Percentiles rank a stretch among this genome's conserved stretches.
Conservation (phyloP, 352 stramenopile species). For the Saprolegnia diclina region DNA sequence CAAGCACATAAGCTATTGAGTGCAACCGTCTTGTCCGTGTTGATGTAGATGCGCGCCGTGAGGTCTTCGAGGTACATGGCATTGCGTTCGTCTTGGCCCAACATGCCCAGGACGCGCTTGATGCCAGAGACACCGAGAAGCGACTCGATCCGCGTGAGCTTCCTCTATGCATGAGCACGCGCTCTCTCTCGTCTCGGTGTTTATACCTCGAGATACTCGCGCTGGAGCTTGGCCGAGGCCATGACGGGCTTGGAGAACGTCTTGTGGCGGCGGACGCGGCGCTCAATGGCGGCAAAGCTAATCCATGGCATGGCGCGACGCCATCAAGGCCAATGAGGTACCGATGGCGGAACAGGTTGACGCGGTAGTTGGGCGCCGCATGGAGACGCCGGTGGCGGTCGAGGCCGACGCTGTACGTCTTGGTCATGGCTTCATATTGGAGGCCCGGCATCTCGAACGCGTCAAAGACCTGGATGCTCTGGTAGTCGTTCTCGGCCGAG, state of each 20-base stretch:
- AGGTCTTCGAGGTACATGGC: constrained; percentile 76
- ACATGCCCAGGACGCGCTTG: constrained; percentile 76
- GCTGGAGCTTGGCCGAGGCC: background rate
- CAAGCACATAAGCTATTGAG: background rate
- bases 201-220: constrained; percentile 5
- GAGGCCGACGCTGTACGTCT: constrained; percentile 66
- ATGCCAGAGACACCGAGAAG: constrained; percentile 71
- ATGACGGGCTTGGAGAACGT: constrained; percentile 60
- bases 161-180: background rate
- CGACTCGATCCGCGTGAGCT: constrained; percentile 84
- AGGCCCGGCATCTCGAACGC: constrained; percentile 70
- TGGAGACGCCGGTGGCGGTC: constrained; percentile 54
- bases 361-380: constrained; percentile 44
- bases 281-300: constrained; percentile 61
- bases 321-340: constrained; percentile 15
- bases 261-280: constrained; percentile 75
- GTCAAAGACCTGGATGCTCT: constrained; percentile 74
- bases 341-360: constrained; percentile 63
- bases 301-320: background rate
- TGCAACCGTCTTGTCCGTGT: constrained; percentile 56
- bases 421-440: constrained; percentile 57
- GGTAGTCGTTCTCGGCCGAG: constrained; percentile 72
- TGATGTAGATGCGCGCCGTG: constrained; percentile 72
- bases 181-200: background rate
- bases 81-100: constrained; percentile 78